Percentiles rank a stretch among this genome's conserved stretches.
These are phyloP conservation scores for Saccharomycopsis capsularis DNA, from an alignment of 805 yeast genomes.

Conservation along the genomic window DNA sequence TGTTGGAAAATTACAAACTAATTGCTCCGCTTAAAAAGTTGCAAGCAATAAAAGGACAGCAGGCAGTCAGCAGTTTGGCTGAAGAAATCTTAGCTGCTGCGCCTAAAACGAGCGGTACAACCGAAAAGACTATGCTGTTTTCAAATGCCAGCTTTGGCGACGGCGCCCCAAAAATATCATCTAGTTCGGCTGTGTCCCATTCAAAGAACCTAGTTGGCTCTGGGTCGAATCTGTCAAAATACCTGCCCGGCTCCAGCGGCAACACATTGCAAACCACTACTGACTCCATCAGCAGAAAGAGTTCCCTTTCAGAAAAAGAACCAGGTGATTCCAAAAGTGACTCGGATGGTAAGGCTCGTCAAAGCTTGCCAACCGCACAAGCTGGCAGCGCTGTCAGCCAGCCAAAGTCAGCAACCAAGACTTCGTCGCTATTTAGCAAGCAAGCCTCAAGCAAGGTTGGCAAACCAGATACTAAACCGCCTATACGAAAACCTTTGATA, in stretches of 20 bases:
- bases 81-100: constrained; percentile 6
- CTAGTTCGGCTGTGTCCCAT: no score
- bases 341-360: background rate
- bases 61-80: background rate
- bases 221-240: no score
- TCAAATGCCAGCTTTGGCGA: no score
- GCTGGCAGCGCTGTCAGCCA: background rate
- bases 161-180: no score
- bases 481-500: no score
- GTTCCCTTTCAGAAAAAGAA: background rate
- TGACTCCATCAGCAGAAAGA: no score
- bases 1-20: constrained; percentile 17
- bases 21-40: constrained; percentile 16
- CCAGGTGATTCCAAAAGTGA: background rate
- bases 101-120: background rate
- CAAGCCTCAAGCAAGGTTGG: background rate
- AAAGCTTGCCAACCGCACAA: no score
- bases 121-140: no score
- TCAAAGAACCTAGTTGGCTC: no score
- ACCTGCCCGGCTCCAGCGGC: no score
- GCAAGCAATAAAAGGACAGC: constrained; percentile 9
- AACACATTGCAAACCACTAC: no score
- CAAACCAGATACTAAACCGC: background rate
- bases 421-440: background rate
- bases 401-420: background rate